Percentiles rank a stretch among this genome's conserved stretches.
Conservation (phyloP, 192 early-diverging fungal species). For the Linnemannia exigua region DNA sequence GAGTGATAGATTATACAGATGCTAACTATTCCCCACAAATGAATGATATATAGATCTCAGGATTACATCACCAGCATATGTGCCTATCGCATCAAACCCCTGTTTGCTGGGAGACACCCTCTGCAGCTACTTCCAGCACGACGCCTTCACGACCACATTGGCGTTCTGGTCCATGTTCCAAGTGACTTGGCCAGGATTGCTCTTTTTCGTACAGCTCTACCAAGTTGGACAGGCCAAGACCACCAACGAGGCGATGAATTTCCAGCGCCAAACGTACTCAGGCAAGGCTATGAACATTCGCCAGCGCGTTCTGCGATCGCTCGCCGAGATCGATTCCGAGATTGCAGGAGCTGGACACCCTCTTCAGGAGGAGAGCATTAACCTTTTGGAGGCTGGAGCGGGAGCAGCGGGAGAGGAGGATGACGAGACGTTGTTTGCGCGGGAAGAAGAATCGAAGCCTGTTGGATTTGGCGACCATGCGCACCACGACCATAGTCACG, state of each 20-base stretch:
- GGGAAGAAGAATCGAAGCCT: slow-evolving; percentile 36
- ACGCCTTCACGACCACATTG: slow-evolving; percentile 78
- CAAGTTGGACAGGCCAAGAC: slow-evolving; percentile 86
- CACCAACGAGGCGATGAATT: slow-evolving; percentile 93
- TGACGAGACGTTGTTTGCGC: slow-evolving; percentile 37
- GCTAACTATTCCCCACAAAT: neutral
- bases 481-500: slow-evolving; percentile 33
- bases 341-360: slow-evolving; percentile 52
- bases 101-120: slow-evolving; percentile 70
- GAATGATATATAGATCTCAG: slow-evolving; percentile 55
- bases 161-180: slow-evolving; percentile 85
- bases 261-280: slow-evolving; percentile 74
- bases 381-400: slow-evolving; percentile 42
- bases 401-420: slow-evolving; percentile 42
- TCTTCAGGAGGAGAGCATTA: slow-evolving; percentile 44
- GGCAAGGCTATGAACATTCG: slow-evolving; percentile 52
- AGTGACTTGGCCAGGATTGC: slow-evolving; percentile 84
- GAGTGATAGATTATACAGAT: neutral
- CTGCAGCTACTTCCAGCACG: slow-evolving; percentile 84
- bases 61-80: slow-evolving; percentile 63
- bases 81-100: slow-evolving; percentile 64
- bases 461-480: slow-evolving; percentile 55
- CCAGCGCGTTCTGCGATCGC: slow-evolving; percentile 65
- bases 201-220: slow-evolving; percentile 81
- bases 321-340: slow-evolving; percentile 60